Base-by-base conservation (phyloP, 441 rosid species). In the Aquilaria agallochum region DNA sequence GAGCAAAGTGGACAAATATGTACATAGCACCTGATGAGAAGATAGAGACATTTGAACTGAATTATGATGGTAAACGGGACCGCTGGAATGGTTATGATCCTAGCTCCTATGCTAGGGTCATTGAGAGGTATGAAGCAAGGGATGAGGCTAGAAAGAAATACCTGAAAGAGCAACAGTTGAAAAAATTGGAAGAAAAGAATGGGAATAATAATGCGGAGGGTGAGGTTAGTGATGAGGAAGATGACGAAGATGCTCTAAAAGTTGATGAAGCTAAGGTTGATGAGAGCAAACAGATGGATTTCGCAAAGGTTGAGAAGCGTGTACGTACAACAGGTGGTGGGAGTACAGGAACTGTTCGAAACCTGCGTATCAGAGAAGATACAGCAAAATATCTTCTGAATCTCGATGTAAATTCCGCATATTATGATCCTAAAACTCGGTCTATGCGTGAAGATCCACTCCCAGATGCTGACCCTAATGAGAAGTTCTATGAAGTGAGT, bases 261-360 rank as follows among this genome's bases (percentile, higher is more conserved):
- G 82, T 90, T 1, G 98, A 93, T 80, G 98, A 90, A 85, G 96
- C 97, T 13, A 93, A 90, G 76, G 96, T 93, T 15, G 97, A 90
- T 55, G 96, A 93, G 75, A 86, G 95, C 76, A 81, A 86, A 64
- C 96, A 93, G 62, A 90, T 88, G 96, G 97, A 88, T 64, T 87
- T 94, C 67, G 93, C 98, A 5, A 90, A 85, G 75, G 97, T 90
- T 51, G 97, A 90, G 76, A 94, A 90, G 78, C 92, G 97, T 77
- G 98, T 93, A 34, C 80, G 95, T 30, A 90, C 96, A 15, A 83
- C 97, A 3, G 95, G 97, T 65, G 95, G 97, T 78, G 98, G 98
- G 56, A 93, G 97, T 76, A 94, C 96, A 9, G 96, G 96, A 76
- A 87, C 97, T 59, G 98, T 94, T 42, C 83, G 94, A 78, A 89